Base-by-base conservation (phyloP, 768 basidiomycete genomes). In the Lentinula lateritia region DNA sequence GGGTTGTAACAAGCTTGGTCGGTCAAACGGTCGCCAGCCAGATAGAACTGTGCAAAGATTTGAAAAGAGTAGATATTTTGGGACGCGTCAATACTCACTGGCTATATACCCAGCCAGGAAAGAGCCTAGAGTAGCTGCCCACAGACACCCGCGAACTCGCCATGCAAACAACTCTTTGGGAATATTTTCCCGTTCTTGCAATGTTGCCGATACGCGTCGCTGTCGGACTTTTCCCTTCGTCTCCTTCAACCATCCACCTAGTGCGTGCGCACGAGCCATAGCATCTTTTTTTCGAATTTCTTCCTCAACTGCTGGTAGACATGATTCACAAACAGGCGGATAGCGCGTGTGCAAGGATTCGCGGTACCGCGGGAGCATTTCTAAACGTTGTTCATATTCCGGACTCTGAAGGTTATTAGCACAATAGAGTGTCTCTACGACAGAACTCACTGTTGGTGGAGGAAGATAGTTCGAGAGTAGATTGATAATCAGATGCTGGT, bases 381-480 rank as follows among this genome's bases (percentile, higher is more conserved):
- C 83, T 34, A 89, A 76, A 15, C 90, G 83, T 18, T 74, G 74
- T 36, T 77, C 74, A 69, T 93, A 92, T 60, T 89, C 85, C 3
- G 90, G 88, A 66, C 86, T 85, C 92, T 95, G 66, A 50, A 16
- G 12, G 20, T 35, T 16, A 36, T 52, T 23, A 52, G 50, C 5
- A 18, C 35, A 35, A 13, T 16, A 52, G 6, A 52, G n/a, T 57
- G 36, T 13, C 6, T 35, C 42, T 32, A 63, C 6, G 60, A 16
- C 60, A 50, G 45, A 46, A 78, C 88, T 66, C 69, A 93, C 93
- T 62, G 83, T 81, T n/a, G 86, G 82, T 28, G 84, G 75, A 9
- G 94, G 94, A 0, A 96, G 81, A 72, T 95, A 98, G 67, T 90
- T 94, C 15, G 94, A 90, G 36, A 98, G 76, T 60, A 98, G 83